phyloP scores from a whole-genome alignment of 2,329 filamentous ascomycete species.

The Fusarium solani-melongenae region DNA sequence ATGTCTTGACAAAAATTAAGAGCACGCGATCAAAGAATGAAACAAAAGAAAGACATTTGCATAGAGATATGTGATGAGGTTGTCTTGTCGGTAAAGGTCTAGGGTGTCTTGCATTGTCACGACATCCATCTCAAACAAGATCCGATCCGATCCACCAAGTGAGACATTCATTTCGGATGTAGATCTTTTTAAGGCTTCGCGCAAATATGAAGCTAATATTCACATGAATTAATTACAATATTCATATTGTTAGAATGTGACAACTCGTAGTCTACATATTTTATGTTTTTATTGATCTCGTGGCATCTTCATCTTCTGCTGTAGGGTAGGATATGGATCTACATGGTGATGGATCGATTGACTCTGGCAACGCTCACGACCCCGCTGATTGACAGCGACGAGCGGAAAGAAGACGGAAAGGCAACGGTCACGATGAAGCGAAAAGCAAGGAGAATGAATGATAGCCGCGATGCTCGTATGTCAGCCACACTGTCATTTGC shows the following conservation, averaged over 20 bases:
- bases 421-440: slow-evolving; percentile 1
- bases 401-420: slow-evolving; percentile 8
- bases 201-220: neutral
- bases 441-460: neutral
- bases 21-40: neutral
- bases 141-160: neutral
- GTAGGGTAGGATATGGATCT: neutral
- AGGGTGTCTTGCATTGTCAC: neutral
- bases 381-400: neutral
- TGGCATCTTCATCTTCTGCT: neutral
- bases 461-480: slow-evolving; percentile 11
- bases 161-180: neutral
- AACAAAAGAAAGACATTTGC: neutral
- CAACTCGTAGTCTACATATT: neutral
- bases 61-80: neutral
- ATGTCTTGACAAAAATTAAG: neutral
- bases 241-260: neutral
- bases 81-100: neutral
- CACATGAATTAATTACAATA: neutral
- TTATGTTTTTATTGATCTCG: neutral
- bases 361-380: neutral
- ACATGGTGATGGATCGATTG: neutral
- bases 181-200: neutral
- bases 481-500: slow-evolving; percentile 2
- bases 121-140: neutral